phyloP scores from a whole-genome alignment of 495 filamentous ascomycete species.

The Friedmanniomyces endolithicus region DNA sequence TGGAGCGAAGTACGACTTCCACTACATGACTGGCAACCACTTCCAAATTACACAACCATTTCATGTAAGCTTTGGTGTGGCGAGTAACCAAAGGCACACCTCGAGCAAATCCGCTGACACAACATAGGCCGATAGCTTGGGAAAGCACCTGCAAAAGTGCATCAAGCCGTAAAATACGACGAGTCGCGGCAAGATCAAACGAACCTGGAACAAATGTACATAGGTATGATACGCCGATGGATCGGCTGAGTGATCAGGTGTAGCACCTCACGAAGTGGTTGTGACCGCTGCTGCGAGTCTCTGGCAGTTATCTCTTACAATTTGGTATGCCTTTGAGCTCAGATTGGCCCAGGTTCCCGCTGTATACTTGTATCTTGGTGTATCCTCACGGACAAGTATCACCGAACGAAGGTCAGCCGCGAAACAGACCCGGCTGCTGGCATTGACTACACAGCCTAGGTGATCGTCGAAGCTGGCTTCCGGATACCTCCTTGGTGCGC shows the following conservation, averaged over 20 bases:
- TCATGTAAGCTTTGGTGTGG: neutral
- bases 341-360: too few relatives aligned
- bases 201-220: neutral
- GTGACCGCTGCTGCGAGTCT: too few relatives aligned
- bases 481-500: too few relatives aligned
- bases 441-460: too few relatives aligned
- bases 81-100: neutral
- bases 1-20: slow-evolving; percentile 14
- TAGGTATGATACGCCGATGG: neutral
- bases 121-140: neutral
- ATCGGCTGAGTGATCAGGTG: neutral
- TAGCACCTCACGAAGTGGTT: too few relatives aligned
- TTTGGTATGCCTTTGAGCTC: too few relatives aligned
- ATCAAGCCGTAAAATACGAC: neutral
- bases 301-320: too few relatives aligned
- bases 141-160: slow-evolving; percentile 1
- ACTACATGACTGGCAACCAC: slow-evolving; percentile 20
- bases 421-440: too few relatives aligned
- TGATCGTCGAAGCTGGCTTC: too few relatives aligned
- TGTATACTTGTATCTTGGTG: too few relatives aligned
- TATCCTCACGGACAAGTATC: too few relatives aligned
- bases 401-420: too few relatives aligned
- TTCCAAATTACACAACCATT: slow-evolving; percentile 11
- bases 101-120: neutral
- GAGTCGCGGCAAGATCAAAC: neutral